Evolutionary conservation across 805 yeast species (phyloP).

Genomic region (Candida ficus): DNA sequence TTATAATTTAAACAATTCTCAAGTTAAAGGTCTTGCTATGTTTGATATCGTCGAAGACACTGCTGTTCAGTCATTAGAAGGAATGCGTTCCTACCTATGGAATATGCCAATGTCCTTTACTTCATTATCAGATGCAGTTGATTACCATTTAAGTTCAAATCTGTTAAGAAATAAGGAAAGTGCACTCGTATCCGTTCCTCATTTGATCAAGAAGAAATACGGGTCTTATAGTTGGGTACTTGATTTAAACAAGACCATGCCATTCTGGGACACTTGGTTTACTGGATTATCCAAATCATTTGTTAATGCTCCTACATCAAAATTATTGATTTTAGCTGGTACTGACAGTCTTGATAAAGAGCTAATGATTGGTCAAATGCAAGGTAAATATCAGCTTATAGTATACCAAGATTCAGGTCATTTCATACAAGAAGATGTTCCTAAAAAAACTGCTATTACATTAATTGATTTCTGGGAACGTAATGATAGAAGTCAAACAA

Average conservation of each 20-base stretch:
- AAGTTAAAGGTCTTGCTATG: constrained; percentile 64
- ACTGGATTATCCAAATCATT: constrained; percentile 52
- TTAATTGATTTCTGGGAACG: constrained; percentile 40
- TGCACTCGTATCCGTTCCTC: constrained; percentile 77
- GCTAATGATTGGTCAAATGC: constrained; percentile 95
- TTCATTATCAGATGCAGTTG: constrained; percentile 54
- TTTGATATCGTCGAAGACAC: constrained; percentile 94
- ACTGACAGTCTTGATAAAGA: constrained; percentile 83
- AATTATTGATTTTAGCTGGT: constrained; percentile 78
- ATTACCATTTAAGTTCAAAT: constrained; percentile 67
- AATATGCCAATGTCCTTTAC: constrained; percentile 60
- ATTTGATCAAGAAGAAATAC: constrained; percentile 36
- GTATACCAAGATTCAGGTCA: constrained; percentile 85
- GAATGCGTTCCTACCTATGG: constrained; percentile 63
- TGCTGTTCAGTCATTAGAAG: constrained; percentile 62
- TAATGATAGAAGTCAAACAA: constrained; percentile 30
- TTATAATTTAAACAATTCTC: constrained; percentile 18
- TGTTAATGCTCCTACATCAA: constrained; percentile 48
- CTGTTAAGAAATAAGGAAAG: constrained; percentile 52
- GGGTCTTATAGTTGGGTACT: constrained; percentile 52
- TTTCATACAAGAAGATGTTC: constrained; percentile 91
- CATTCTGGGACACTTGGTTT: constrained; percentile 87
- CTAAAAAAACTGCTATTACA: constrained; percentile 58
- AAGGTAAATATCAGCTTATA: constrained; percentile 87
- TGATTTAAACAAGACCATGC: constrained; percentile 53